Evolutionary conservation across 108 stramenopile genomes (phyloP), one percentile per base, ranked within the genome.

Genomic region (Cylindrotheca fusiformis): DNA sequence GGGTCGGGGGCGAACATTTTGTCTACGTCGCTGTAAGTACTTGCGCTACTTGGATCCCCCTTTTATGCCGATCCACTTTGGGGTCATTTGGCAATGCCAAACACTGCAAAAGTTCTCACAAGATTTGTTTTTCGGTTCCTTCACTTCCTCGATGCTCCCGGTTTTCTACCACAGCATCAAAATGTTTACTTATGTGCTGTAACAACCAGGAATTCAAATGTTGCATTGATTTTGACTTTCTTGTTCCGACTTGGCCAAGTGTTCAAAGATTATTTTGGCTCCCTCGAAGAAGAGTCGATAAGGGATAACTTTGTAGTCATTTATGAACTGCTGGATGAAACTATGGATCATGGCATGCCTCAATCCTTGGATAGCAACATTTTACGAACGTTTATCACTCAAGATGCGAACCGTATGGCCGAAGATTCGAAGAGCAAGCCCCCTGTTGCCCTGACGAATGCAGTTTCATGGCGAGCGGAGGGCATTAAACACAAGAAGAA

Each of bases 401-500:
- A 97, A 64, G 81, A 94, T 48, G 93, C 95, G 26, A 97, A 97
- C 58, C 88, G 96, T 27, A 89, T 95, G 88, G 81, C 94, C 25
- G 91, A 85, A 45, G 80, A 83, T 63, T 74, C 73, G 52, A 84
- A 79, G 55, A 74, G 75, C 14, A 88, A 94, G 52, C 97, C 98
- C 8, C 98, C 98, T 5, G 94, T 96, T 4, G 97, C 98, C 17
- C 66, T 97, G 30, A 99, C 98, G 28, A 99, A 99, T 72, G 96
- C 97, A 26, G 99, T 99, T 3, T 90, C 87, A 17, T 99, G 99
- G 99, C 79, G 99, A 31, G 84, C 95, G 20, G 99, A 99, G 77
- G 99, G 99, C 33, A 99, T 99, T 67, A 95, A 95, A 68, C 97
- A 99, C 74, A 95, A 96, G 58, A 98, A 98, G 90, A 98, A 99